Base-by-base conservation (phyloP, 1,284 basidiomycete genomes). In the Cerioporus squamosus region DNA sequence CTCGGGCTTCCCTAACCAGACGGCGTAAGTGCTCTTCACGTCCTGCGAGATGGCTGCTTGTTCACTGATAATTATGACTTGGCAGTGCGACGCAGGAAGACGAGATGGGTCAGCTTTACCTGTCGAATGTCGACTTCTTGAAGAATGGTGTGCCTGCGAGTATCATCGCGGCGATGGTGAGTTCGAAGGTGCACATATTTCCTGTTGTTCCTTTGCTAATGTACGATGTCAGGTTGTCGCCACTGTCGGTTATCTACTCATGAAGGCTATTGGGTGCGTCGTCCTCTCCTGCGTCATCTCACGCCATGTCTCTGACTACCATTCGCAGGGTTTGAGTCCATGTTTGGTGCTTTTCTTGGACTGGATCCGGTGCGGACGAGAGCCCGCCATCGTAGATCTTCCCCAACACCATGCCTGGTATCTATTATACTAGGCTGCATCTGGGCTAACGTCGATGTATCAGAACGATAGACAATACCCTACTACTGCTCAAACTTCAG, bases 1-100 rank as follows among this genome's bases (percentile, higher is more conserved):
- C 36, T 95, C 93, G 59, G 97, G 97, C 6, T 98, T 99, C 80
- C 97, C 96, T 0, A 98, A 98, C 74, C 93, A 96, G 77, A 95
- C 93, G 54, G 94, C 93, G 92, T 94, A 75, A 71, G 92, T 87
- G 1, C 5, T 44, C 3, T 45, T 6, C 10, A 58, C n/a, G n/a
- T n/a, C n/a, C n/a, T n/a, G n/a, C n/a, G n/a, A n/a, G n/a, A n/a
- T n/a, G 70, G 67, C 51, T 33, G 10, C 51, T 45, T 12, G 53
- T 43, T 53, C 17, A 10, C 20, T 43, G 7, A 31, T 50, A 44
- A 55, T 14, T 53, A 51, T 58, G 18, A 36, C 51, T 38, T 29
- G 8, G 40, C 66, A 95, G 93, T 44, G 94, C 95, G 22, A 94
- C 93, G 5, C 93, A 98, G 75, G 97, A 98, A 71, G 94, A 98